Conservation (phyloP, 768 basidiomycete genomes). For the Psilocybe sp. region DNA sequence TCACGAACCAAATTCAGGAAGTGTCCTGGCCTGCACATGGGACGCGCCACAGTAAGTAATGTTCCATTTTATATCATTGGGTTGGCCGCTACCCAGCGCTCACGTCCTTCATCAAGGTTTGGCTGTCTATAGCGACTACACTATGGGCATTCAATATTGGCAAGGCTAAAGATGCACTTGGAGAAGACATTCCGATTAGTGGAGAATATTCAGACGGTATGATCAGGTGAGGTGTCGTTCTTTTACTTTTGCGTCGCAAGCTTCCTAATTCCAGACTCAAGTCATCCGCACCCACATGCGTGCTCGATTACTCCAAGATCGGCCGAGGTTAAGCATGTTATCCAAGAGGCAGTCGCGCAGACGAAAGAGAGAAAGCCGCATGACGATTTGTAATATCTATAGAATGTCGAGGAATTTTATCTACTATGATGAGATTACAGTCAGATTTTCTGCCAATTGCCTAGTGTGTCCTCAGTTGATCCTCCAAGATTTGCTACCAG, state of each 20-base stretch:
- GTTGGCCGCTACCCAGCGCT: neutral
- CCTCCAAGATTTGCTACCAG: too few relatives aligned
- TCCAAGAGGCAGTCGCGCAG: neutral
- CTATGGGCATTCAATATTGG: neutral
- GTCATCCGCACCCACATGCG: neutral
- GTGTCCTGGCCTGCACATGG: neutral
- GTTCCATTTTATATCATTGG: too few relatives aligned
- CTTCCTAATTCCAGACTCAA: neutral
- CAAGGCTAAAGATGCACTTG: neutral
- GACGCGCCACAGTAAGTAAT: neutral
- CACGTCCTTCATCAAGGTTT: neutral
- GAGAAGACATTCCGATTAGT: neutral
- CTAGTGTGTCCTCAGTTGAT: too few relatives aligned
- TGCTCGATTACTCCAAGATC: neutral
- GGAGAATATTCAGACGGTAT: constrained; percentile 1
- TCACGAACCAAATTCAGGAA: neutral
- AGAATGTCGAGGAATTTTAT: too few relatives aligned
- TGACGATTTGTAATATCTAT: too few relatives aligned
- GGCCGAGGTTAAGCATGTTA: neutral
- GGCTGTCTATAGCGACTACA: neutral
- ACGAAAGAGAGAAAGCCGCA: too few relatives aligned
- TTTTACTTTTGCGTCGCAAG: too few relatives aligned
- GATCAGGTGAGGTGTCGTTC: neutral
- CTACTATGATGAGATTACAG: too few relatives aligned
- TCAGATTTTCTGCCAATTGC: too few relatives aligned